phyloP scores from a whole-genome alignment of 192 early-diverging fungal species.

The Podila epicladia region DNA sequence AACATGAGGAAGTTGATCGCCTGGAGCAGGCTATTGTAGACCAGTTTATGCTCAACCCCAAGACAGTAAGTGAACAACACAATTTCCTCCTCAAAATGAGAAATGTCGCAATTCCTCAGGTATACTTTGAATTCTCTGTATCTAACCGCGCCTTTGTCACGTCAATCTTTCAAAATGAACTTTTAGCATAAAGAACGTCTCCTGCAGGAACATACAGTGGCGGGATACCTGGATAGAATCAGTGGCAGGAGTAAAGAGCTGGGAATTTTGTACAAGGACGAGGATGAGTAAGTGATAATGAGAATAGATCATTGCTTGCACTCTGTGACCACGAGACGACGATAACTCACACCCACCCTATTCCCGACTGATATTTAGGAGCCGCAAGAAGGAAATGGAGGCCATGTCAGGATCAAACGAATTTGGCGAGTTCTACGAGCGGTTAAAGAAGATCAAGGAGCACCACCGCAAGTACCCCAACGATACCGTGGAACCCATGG shows the following conservation, averaged over 20 bases:
- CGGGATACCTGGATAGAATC: slow-evolving; percentile 74
- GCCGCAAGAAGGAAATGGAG: slow-evolving; percentile 74
- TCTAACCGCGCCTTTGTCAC: not conserved
- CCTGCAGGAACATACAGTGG: slow-evolving; percentile 82
- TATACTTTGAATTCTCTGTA: not conserved
- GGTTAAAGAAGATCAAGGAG: slow-evolving; percentile 83
- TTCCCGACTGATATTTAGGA: slow-evolving; percentile 34
- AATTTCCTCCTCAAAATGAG: not conserved
- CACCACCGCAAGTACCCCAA: slow-evolving; percentile 84
- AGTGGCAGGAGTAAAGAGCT: slow-evolving; percentile 71
- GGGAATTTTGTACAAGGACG: slow-evolving; percentile 74
- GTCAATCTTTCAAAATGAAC: not conserved
- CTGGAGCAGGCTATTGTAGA: slow-evolving; percentile 89
- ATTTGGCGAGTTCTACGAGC: slow-evolving; percentile 89
- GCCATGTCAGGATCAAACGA: slow-evolving; percentile 72
- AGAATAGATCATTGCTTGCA: too few species aligned
- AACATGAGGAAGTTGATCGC: slow-evolving; percentile 93
- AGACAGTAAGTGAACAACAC: slow-evolving; percentile 56
- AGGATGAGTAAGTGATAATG: slow-evolving; percentile 63
- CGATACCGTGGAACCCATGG: slow-evolving; percentile 79
- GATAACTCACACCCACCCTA: not conserved
- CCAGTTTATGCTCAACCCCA: slow-evolving; percentile 79
- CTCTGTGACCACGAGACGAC: not conserved
- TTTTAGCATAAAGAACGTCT: slow-evolving; percentile 81
- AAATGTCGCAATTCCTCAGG: too few species aligned